These are phyloP conservation scores for Pythium aquatile DNA, from an alignment of 352 stramenopile genomes.

Conservation along the genomic window DNA sequence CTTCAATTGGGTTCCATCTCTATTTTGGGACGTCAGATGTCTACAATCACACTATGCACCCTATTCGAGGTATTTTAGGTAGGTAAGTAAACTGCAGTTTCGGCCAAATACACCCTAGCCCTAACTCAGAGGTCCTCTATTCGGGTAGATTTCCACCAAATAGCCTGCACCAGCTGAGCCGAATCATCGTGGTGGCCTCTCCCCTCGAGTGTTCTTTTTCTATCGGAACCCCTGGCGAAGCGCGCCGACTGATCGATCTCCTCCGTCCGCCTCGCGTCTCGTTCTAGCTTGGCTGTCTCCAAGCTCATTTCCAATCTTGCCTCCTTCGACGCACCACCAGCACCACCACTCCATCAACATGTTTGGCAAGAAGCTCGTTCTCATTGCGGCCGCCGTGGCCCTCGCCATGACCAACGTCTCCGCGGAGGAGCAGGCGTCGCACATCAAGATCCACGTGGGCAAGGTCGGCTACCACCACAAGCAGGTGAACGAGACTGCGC, in stretches of 20 bases:
- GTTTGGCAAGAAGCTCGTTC: conserved; percentile 31
- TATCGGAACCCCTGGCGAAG: not conserved
- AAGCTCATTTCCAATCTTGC: conserved; percentile 12
- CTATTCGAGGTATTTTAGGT: not conserved
- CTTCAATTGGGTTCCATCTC: not conserved
- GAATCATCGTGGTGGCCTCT: not conserved
- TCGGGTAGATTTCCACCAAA: not conserved
- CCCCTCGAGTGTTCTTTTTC: not conserved
- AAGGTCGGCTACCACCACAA: conserved; percentile 11
- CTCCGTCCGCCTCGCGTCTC: too few species aligned
- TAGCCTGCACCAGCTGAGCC: too few species aligned
- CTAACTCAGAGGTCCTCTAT: conserved; percentile 10
- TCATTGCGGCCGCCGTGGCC: conserved; percentile 26
- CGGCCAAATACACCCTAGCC: not conserved
- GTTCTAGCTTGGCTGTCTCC: not conserved
- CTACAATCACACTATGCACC: not conserved
- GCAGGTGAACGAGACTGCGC: conserved; percentile 2
- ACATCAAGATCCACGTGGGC: conserved; percentile 19
- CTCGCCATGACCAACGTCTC: conserved; percentile 12
- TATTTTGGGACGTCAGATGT: not conserved
- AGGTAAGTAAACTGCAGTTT: not conserved
- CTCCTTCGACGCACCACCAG: not conserved
- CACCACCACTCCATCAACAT: conserved; percentile 11
- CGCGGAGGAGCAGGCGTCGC: not conserved
- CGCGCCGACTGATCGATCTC: not conserved